Evolutionary conservation across 2,329 filamentous ascomycete species (phyloP).

Genomic region (Aspergillus caelatus): DNA sequence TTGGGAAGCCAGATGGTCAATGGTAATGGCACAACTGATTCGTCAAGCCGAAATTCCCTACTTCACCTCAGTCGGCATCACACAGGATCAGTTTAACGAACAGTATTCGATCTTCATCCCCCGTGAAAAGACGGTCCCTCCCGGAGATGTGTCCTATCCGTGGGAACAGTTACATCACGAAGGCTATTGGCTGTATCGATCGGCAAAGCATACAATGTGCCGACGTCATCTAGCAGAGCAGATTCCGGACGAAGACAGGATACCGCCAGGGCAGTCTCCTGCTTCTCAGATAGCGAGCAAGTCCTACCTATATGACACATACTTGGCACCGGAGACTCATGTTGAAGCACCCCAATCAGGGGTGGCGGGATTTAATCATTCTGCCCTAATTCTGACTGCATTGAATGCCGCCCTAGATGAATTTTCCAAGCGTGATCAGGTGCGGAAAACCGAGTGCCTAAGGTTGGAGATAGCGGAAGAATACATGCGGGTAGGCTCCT

Average conservation of each 20-base stretch:
- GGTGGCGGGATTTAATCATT: slow-evolving; percentile 54
- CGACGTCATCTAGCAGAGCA: slow-evolving; percentile 56
- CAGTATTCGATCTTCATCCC: slow-evolving; percentile 47
- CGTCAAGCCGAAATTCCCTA: slow-evolving; percentile 54
- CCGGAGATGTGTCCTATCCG: slow-evolving; percentile 55
- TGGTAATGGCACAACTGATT: slow-evolving; percentile 63
- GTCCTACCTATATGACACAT: slow-evolving; percentile 60
- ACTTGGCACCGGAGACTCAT: slow-evolving; percentile 62
- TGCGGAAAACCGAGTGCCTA: slow-evolving; percentile 57
- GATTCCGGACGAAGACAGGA: slow-evolving; percentile 62
- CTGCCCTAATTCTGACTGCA: slow-evolving; percentile 51
- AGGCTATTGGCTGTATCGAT: slow-evolving; percentile 63
- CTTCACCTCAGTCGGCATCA: slow-evolving; percentile 39
- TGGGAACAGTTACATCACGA: slow-evolving; percentile 65
- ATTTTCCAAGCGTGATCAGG: slow-evolving; percentile 57
- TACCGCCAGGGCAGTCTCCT: slow-evolving; percentile 57
- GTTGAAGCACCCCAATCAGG: slow-evolving; percentile 54
- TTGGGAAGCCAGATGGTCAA: slow-evolving; percentile 79
- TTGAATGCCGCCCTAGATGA: slow-evolving; percentile 52
- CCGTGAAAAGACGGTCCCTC: slow-evolving; percentile 55
- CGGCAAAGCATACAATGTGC: slow-evolving; percentile 54
- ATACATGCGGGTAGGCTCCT: slow-evolving; percentile 53
- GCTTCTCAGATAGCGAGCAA: slow-evolving; percentile 58
- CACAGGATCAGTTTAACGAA: slow-evolving; percentile 25
- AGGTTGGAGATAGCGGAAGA: slow-evolving; percentile 59